Percentiles rank a stretch among this genome's conserved stretches.
Conservation (phyloP, 768 basidiomycete species). For the Leccinum olivaceopallidum region DNA sequence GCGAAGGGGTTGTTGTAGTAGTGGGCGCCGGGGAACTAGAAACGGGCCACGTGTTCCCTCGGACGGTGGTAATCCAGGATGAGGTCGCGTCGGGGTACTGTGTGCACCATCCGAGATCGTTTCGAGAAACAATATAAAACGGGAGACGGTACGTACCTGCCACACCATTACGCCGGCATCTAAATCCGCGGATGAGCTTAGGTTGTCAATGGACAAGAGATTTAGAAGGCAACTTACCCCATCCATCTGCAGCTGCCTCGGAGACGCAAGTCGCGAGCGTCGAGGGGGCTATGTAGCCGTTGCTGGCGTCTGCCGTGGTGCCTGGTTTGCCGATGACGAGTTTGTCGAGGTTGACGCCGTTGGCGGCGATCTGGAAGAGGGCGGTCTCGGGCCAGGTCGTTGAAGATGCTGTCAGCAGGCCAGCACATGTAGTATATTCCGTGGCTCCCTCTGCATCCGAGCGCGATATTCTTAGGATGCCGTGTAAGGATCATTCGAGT, state of each 20-base stretch:
- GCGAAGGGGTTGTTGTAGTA: not conserved
- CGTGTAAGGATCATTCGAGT: not conserved
- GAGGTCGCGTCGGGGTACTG: constrained; percentile 41
- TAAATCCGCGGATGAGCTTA: constrained; percentile 12
- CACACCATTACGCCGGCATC: constrained; percentile 44
- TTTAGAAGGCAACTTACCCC: constrained; percentile 49
- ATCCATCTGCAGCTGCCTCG: constrained; percentile 61
- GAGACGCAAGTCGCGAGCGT: constrained; percentile 60
- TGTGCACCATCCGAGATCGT: not conserved
- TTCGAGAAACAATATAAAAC: not conserved
- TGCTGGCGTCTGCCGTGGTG: constrained; percentile 41
- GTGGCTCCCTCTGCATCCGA: constrained; percentile 49
- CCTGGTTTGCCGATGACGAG: constrained; percentile 60
- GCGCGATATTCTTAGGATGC: not conserved
- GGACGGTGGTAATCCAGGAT: constrained; percentile 42
- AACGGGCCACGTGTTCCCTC: constrained; percentile 39
- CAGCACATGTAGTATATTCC: constrained; percentile 65
- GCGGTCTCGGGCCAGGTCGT: constrained; percentile 62
- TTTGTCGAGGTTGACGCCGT: constrained; percentile 47
- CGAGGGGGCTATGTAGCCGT: constrained; percentile 57
- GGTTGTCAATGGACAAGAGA: not conserved
- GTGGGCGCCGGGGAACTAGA: not conserved
- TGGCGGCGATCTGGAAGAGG: constrained; percentile 52
- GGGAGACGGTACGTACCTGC: constrained; percentile 32
- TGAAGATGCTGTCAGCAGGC: constrained; percentile 60